phyloP scores from a whole-genome alignment of 805 yeast species.

The Kregervanrija delftensis region DNA sequence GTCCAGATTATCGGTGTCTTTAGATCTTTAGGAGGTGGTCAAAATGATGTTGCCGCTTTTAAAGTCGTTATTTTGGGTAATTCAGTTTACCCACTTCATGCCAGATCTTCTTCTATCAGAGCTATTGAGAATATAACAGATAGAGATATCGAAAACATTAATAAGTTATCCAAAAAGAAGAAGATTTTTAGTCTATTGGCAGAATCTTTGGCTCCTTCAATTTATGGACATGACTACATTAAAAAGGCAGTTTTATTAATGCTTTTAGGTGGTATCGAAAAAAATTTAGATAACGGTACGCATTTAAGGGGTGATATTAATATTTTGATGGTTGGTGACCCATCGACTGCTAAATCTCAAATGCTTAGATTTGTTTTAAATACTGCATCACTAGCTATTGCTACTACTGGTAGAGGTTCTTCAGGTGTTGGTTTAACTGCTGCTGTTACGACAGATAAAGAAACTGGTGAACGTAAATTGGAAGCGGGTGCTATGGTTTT shows the following conservation, averaged over 20 bases:
- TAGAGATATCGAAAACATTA: conserved; percentile 79
- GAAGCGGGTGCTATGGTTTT: conserved; percentile 99
- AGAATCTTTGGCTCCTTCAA: conserved; percentile 89
- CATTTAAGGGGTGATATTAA: conserved; percentile 98
- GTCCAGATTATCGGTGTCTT: conserved; percentile 91
- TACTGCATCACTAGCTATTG: conserved; percentile 92
- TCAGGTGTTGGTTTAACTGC: conserved; percentile 99
- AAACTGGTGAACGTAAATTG: conserved; percentile 91
- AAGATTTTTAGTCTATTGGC: conserved; percentile 74
- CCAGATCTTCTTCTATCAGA: conserved; percentile 57
- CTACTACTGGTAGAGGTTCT: conserved; percentile 99
- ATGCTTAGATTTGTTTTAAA: conserved; percentile 88
- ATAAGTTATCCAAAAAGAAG: conserved; percentile 61
- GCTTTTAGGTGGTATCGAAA: conserved; percentile 92
- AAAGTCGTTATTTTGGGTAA: conserved; percentile 80
- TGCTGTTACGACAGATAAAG: conserved; percentile 93
- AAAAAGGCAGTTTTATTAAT: conserved; percentile 86
- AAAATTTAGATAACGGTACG: conserved; percentile 89
- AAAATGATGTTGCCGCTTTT: conserved; percentile 58
- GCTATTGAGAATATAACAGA: conserved; percentile 79
- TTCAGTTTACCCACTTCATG: conserved; percentile 82
- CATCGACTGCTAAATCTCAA: conserved; percentile 97
- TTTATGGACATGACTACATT: conserved; percentile 86
- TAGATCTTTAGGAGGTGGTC: conserved; percentile 80
- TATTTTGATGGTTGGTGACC: conserved; percentile 95